Evolutionary conservation across 2,329 filamentous ascomycete genomes (phyloP), one percentile per base, ranked within the genome.

Genomic region (Knufia petricola): DNA sequence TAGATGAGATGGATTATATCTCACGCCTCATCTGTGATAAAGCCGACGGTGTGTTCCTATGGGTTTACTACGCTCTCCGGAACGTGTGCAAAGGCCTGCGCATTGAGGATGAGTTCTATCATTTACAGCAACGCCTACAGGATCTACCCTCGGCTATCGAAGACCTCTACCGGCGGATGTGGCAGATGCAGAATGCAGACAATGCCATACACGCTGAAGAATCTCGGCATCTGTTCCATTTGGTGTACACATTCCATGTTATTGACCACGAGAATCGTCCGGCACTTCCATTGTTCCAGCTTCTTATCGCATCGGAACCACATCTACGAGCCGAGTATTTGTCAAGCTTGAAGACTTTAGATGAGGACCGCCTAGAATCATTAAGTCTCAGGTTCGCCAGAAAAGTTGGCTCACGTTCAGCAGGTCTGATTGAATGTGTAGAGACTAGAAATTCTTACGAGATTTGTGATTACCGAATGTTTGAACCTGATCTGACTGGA

Each of bases 41-140:
- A 37, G 43, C 51, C 3, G 34, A 42, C 13, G 51, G 51, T 12
- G 49, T 53, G 4, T 53, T 53, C 26, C 26, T 53, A 12, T 53
- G 51, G 51, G 49, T 51, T 30, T 12, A 19, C 10, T 26, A 49
- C 12, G 49, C 41, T 7, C 36, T 50, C 10, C 15, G 43, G 12
- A 30, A 32, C 19, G 12, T 50, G 1, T 20, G 36, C 8, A 20
- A 34, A 12, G 50, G 50, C n/a, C 9, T 52, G 10, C 10, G 26
- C 6, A 41, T 40, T 23, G n/a, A 30, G 21, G 47, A 50, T 38
- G 13, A 26, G 15, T 13, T 15, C 13, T 12, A 39, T n/a, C 23
- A 26, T 12, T 20, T 51, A 12, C 13, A 10, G 12, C n/a, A 39
- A 24, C 23, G 46, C 8, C 2, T 51, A 3, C 12, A 48, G 9